Evolutionary conservation across 805 yeast genomes (phyloP).

Genomic region (Wickerhamiella nectarea): DNA sequence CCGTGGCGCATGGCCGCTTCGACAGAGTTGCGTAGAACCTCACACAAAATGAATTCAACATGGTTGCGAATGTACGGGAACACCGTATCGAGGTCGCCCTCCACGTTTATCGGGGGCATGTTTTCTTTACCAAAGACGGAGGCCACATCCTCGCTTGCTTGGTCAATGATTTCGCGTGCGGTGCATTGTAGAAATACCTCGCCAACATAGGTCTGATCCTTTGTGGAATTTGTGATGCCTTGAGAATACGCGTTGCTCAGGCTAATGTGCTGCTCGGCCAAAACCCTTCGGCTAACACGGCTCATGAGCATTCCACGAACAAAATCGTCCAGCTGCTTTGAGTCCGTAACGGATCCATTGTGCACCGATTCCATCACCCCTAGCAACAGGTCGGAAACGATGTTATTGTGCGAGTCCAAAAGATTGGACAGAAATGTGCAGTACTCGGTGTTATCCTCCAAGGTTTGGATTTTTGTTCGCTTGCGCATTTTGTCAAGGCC

Average conservation of each 20-base stretch:
- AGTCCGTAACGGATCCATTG: constrained; percentile 40
- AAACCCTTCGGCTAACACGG: constrained; percentile 76
- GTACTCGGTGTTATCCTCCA: constrained; percentile 65
- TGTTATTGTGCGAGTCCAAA: constrained; percentile 60
- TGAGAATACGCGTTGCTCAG: constrained; percentile 49
- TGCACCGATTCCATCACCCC: constrained; percentile 60
- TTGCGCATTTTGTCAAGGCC: constrained; percentile 77
- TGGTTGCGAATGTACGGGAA: constrained; percentile 83
- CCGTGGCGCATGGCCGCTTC: constrained; percentile 51
- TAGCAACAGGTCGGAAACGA: constrained; percentile 81
- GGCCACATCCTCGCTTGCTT: constrained; percentile 35
- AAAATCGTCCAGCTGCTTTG: constrained; percentile 50
- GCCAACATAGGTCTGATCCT: constrained; percentile 34
- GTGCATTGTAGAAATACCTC: constrained; percentile 73
- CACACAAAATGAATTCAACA: constrained; percentile 75
- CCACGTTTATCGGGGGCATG: constrained; percentile 56
- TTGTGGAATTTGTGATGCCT: constrained; percentile 34
- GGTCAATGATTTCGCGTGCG: constrained; percentile 50
- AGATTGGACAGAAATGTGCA: constrained; percentile 49
- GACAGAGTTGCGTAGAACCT: constrained; percentile 69
- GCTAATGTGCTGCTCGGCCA: constrained; percentile 82
- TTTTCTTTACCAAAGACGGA: constrained; percentile 32
- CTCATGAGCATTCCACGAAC: constrained; percentile 70
- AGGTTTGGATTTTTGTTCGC: constrained; percentile 48
- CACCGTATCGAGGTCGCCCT: constrained; percentile 49